Evolutionary conservation across 1,139 yeast species (phyloP), one percentile per base, ranked within the genome.

Genomic region (Zygosaccharomyces pseudobailii): DNA sequence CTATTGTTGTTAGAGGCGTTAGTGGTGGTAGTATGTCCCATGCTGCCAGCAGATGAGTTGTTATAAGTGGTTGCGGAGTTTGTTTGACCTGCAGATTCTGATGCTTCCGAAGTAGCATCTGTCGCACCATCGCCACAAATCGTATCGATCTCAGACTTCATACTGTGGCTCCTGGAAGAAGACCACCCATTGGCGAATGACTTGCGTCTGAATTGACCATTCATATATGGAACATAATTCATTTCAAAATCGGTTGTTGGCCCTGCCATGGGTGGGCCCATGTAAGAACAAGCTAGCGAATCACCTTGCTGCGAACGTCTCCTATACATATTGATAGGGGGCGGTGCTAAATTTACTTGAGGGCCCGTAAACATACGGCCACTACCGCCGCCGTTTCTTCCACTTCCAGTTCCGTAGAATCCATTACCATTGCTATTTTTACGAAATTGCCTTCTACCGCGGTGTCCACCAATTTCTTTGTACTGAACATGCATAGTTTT

Each of bases 401-500:
- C 17, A 13, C 17, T 13, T 13, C 17, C 17, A 13, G 17, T 49
- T 17, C 61, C 63, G 32, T 49, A 55, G 27, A 52, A 52, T 8
- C 58, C 54, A 36, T 46, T 55, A 30, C 55, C 58, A 48, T 58
- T 56, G 5, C 39, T 27, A 32, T 45, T 37, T 36, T 45, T 50
- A 48, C 55, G 57, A 13, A 45, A 41, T 10, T 52, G 41, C 31
- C 54, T 55, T 44, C 54, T 56, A 5, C 48, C 52, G 42, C 61
- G 58, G 33, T 54, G 52, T 27, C 62, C 62, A 36, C 64, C 63
- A 25, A 79, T 67, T 63, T 85, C 94, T 50, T 86, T 76, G 61
- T 84, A 87, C 65, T 85, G 94, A 38, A 87, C 95, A 67, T 85
- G 92, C 73, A 87, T 84, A 4, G 92, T 84, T 64, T 78, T 82